Evolutionary conservation across 2,329 filamentous ascomycete genomes (phyloP), one percentile per base, ranked within the genome.

Genomic region (Neurospora crassa): DNA sequence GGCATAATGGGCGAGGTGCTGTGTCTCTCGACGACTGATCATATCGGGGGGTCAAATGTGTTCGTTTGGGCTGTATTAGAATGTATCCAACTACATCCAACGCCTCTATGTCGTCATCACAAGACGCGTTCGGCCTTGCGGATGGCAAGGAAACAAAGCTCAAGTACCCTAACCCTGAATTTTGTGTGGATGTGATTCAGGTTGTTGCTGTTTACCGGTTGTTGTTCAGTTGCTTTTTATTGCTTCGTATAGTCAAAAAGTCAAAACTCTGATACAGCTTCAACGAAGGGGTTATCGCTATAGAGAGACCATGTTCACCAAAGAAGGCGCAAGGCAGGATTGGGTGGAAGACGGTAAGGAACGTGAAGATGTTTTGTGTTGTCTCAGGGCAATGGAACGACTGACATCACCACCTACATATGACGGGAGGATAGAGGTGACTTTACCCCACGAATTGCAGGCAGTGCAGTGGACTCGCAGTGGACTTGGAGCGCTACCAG

Each of bases 1-100:
- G 91, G 90, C 91, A 93, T 93, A 53, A 68, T 79, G 70, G 68
- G 40, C 37, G 24, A 67, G 11, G 16, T 11, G 8, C 1, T 34
- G 7, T n/a, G 14, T 10, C 1, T 18, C 3, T n/a, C n/a, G 53
- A 11, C 1, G 53, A 63, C 4, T n/a, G 29, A 5, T 63, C 53
- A 63, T 63, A 11, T 63, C 53, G 14, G 10, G 10, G 16, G 3
- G 4, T 53, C 7, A 53, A 11, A 5, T 18, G 53, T 11, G 24
- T 24, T 59, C 24, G 11, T 59, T 29, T 34, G 40, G 11, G 40
- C n/a, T 14, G 67, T 11, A 40, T 40, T 5, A 45, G 11, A 24
- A 24, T 43, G n/a, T 16, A n/a, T n/a, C 16, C 0, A 37, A 5
- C 40, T 18, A 7, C 12, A 4, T 45, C 8, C 34, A 42, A 12